A percentile compares a stretch with the other conserved stretches of the same genome.
These are phyloP conservation scores for Cercospora canescens DNA, from an alignment of 2,329 filamentous ascomycete species.

Conservation along the genomic window DNA sequence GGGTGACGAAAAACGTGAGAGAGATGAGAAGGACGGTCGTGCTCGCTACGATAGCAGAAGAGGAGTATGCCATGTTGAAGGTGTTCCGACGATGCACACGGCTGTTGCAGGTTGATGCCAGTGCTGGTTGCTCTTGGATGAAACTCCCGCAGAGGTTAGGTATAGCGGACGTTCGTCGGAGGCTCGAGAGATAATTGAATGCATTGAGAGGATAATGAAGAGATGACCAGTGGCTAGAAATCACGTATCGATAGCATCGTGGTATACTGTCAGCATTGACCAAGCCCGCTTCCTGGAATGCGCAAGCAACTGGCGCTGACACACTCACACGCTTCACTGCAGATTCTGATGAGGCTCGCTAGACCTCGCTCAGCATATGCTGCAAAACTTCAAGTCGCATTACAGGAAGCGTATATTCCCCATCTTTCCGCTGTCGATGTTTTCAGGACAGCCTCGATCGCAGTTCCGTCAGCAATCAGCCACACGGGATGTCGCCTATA, in stretches of 20 bases:
- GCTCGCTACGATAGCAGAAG: constrained; percentile 2
- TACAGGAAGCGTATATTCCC: background rate
- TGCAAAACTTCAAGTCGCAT: background rate
- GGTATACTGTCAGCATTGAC: background rate
- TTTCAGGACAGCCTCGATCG: background rate
- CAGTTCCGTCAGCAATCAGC: background rate
- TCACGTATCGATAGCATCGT: background rate
- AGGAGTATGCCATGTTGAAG: background rate
- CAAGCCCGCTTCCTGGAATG: background rate
- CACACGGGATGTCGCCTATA: background rate
- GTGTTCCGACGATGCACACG: background rate
- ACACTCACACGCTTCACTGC: background rate
- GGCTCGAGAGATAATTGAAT: background rate
- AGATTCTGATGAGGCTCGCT: background rate
- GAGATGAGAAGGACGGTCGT: constrained; percentile 2
- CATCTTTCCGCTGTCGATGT: background rate
- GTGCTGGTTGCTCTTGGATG: too few relatives aligned
- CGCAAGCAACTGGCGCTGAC: background rate
- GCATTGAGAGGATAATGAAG: background rate
- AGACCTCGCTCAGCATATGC: background rate
- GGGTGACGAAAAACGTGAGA: constrained; percentile 5
- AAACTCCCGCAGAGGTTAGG: background rate
- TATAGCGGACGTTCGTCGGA: background rate
- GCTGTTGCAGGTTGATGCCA: background rate
- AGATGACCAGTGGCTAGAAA: background rate